phyloP scores from a whole-genome alignment of 768 basidiomycete species.

The Leucocoprinus sp. region DNA sequence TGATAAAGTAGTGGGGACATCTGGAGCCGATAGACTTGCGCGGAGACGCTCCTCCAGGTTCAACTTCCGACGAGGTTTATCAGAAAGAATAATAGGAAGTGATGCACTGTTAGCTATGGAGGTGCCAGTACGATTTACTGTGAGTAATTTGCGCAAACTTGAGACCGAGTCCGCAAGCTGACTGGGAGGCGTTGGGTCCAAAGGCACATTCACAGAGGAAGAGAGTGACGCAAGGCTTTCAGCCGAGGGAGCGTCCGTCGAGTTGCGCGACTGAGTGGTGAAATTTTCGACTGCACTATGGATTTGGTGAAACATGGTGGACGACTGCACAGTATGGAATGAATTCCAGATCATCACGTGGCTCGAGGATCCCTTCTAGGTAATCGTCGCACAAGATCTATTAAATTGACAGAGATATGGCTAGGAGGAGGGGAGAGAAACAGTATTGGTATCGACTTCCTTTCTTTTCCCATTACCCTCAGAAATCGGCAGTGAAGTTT shows the following conservation, averaged over 20 bases:
- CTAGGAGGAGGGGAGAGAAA: not conserved
- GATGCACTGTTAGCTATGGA: constrained; percentile 13
- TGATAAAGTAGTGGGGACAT: not conserved
- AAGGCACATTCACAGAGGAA: constrained; percentile 23
- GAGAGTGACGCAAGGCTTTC: constrained; percentile 19
- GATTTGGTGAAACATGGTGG: constrained; percentile 65
- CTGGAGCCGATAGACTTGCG: constrained; percentile 16
- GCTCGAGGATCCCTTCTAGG: too few relatives aligned
- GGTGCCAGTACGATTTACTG: constrained; percentile 35
- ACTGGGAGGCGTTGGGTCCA: constrained; percentile 24
- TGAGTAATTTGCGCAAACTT: constrained; percentile 58
- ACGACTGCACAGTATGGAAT: not conserved
- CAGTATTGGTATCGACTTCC: constrained; percentile 28
- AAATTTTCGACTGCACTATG: constrained; percentile 66
- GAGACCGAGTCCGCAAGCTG: constrained; percentile 55
- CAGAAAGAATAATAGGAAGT: constrained; percentile 9
- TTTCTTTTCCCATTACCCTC: constrained; percentile 49
- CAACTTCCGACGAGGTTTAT: constrained; percentile 32
- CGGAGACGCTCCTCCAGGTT: constrained; percentile 74
- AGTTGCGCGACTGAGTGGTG: constrained; percentile 24
- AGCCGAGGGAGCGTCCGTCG: constrained; percentile 12
- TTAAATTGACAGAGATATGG: too few relatives aligned
- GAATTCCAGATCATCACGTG: constrained; percentile 6
- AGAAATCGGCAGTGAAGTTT: constrained; percentile 13
- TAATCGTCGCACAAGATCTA: too few relatives aligned